Conservation (phyloP, 352 stramenopile genomes). For the Phytophthora palmivora region DNA sequence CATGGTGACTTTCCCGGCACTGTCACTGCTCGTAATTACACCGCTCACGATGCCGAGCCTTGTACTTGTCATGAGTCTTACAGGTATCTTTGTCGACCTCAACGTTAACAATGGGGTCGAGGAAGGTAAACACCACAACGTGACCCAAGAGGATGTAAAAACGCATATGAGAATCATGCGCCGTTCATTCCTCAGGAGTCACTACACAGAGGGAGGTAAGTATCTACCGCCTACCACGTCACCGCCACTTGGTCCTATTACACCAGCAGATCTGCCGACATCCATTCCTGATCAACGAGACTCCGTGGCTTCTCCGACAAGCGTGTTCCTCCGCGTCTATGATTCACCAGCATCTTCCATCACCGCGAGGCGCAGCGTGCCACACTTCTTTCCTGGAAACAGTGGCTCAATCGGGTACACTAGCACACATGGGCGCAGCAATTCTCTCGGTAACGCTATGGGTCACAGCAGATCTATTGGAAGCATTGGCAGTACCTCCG, state of each 20-base stretch:
- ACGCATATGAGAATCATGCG: slow-evolving; percentile 76
- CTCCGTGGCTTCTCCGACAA: slow-evolving; percentile 44
- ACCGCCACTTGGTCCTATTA: slow-evolving; percentile 17
- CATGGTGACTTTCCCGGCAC: slow-evolving; percentile 72
- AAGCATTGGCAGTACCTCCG: slow-evolving; percentile 21
- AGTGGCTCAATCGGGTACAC: slow-evolving; percentile 25
- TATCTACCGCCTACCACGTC: slow-evolving; percentile 9
- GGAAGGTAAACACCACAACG: slow-evolving; percentile 29
- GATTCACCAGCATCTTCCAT: slow-evolving; percentile 57
- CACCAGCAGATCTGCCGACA: slow-evolving; percentile 2
- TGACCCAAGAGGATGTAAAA: slow-evolving; percentile 60
- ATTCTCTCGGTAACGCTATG: slow-evolving; percentile 12
- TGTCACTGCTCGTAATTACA: slow-evolving; percentile 81
- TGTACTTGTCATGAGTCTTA: slow-evolving; percentile 89
- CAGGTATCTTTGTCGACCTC: slow-evolving; percentile 86
- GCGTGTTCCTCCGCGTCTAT: slow-evolving; percentile 75
- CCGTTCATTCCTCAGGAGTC: slow-evolving; percentile 71
- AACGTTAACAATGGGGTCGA: slow-evolving; percentile 47
- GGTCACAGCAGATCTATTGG: slow-evolving; percentile 28
- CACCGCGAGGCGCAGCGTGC: slow-evolving; percentile 6
- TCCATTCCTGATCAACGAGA: slow-evolving; percentile 6
- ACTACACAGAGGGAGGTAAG: slow-evolving; percentile 57
- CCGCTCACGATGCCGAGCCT: slow-evolving; percentile 89
- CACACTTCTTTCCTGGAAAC: slow-evolving; percentile 18
- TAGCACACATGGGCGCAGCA: slow-evolving; percentile 19